Percentiles rank a stretch among this genome's conserved stretches.
Evolutionary conservation across 371 early-diverging fungal species (phyloP).

Genomic region (Syncephalis fuscata): DNA sequence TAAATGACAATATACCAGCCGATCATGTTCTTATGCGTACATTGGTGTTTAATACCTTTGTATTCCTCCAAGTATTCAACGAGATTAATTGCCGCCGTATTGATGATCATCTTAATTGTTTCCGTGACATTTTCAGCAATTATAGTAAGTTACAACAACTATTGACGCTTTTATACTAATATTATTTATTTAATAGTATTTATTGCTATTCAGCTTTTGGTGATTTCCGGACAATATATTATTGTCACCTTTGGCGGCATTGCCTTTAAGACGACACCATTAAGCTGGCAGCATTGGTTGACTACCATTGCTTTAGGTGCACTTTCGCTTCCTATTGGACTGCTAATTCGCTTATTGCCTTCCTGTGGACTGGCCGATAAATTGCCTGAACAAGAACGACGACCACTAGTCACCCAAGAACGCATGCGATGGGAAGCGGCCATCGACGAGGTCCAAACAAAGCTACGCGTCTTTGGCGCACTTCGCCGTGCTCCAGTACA

Average conservation of each 20-base stretch:
- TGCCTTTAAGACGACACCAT: slow-evolving; percentile 32
- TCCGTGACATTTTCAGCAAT: slow-evolving; percentile 33
- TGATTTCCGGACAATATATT: slow-evolving; percentile 30
- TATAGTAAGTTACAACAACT: too few species aligned
- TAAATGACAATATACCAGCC: too few species aligned
- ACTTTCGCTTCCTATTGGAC: slow-evolving; percentile 51
- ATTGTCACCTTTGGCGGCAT: slow-evolving; percentile 41
- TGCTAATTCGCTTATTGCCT: slow-evolving; percentile 45
- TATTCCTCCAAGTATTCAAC: slow-evolving; percentile 63
- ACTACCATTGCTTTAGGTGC: slow-evolving; percentile 44
- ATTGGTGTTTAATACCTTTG: slow-evolving; percentile 61
- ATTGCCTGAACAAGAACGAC: slow-evolving; percentile 18
- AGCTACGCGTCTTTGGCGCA: slow-evolving; percentile 19
- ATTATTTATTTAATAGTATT: too few species aligned
- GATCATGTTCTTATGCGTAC: slow-evolving; percentile 18
- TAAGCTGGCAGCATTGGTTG: slow-evolving; percentile 36
- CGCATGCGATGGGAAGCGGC: slow-evolving; percentile 33
- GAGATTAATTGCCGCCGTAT: slow-evolving; percentile 54
- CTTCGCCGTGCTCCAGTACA: slow-evolving; percentile 10
- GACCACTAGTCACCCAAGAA: slow-evolving; percentile 23
- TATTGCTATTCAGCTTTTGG: slow-evolving; percentile 31
- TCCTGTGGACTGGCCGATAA: slow-evolving; percentile 10
- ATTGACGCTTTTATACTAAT: too few species aligned
- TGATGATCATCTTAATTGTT: slow-evolving; percentile 39
- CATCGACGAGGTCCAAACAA: slow-evolving; percentile 23